Evolutionary conservation across 495 filamentous ascomycete genomes (phyloP).

Genomic region (Annulohypoxylon moriforme): DNA sequence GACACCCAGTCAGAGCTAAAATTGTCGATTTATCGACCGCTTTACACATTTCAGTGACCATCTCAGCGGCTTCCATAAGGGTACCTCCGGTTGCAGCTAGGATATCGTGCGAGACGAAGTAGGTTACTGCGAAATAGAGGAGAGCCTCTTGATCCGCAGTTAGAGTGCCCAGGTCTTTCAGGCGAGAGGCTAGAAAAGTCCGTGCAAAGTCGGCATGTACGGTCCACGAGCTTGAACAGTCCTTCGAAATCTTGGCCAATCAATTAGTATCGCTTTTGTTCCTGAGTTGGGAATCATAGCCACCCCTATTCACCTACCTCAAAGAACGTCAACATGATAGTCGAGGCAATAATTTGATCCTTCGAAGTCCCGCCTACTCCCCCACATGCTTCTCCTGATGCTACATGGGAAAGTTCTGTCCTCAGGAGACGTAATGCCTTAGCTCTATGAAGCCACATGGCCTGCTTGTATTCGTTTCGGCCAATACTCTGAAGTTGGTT

Average conservation of each 20-base stretch:
- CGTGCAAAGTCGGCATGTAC: constrained; percentile 37
- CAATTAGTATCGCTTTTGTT: constrained; percentile 1
- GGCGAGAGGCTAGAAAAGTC: constrained; percentile 25
- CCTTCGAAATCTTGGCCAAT: constrained; percentile 28
- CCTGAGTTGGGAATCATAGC: neutral
- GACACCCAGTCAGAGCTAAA: constrained; percentile 29
- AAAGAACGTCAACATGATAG: constrained; percentile 38
- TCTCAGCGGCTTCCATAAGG: constrained; percentile 28
- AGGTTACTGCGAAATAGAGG: constrained; percentile 38
- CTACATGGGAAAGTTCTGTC: constrained; percentile 13
- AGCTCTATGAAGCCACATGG: constrained; percentile 36
- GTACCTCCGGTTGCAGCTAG: constrained; percentile 34
- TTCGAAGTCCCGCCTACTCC: constrained; percentile 8
- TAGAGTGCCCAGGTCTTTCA: constrained; percentile 23
- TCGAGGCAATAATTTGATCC: constrained; percentile 39
- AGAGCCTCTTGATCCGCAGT: constrained; percentile 33
- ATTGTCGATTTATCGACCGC: constrained; percentile 26
- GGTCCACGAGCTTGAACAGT: constrained; percentile 38
- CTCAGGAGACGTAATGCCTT: constrained; percentile 35
- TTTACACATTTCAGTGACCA: constrained; percentile 35
- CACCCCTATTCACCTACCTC: constrained; percentile 20
- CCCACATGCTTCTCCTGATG: constrained; percentile 1
- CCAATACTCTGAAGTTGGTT: constrained; percentile 37
- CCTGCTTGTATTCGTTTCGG: constrained; percentile 28
- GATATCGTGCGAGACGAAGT: constrained; percentile 41